phyloP scores from a whole-genome alignment of 2,329 filamentous ascomycete species.

The Phaeosphaeria sp. region DNA sequence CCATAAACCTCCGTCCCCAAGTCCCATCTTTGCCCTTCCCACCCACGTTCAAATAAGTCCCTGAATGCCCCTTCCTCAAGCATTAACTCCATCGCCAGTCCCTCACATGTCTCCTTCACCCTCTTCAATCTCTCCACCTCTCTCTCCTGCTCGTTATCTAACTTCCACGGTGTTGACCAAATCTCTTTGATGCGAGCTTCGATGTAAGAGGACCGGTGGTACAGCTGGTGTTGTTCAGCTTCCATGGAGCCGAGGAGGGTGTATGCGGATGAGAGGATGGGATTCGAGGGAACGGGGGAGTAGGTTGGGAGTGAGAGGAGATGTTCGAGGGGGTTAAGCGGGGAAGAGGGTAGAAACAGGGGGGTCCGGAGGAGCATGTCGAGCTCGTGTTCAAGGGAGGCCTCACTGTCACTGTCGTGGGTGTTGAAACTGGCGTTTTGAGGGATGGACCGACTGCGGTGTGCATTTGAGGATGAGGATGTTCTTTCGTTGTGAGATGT shows the following conservation, averaged over 20 bases:
- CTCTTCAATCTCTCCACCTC: background rate
- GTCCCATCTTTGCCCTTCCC: background rate
- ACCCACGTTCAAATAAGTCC: background rate
- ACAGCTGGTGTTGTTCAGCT: background rate
- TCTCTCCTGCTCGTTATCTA: background rate
- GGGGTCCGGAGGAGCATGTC: background rate
- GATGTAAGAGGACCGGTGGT: background rate
- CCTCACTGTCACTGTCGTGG: background rate
- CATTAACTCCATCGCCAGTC: background rate
- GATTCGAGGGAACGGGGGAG: no score
- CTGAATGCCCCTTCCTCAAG: conserved; percentile 4
- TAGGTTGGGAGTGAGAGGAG: background rate
- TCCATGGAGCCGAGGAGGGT: background rate
- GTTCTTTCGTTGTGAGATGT: background rate
- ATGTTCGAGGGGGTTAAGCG: background rate
- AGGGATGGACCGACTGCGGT: background rate
- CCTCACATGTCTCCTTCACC: background rate
- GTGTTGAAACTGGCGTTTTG: background rate
- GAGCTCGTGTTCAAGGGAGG: background rate
- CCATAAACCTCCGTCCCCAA: background rate
- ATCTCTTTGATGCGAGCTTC: background rate
- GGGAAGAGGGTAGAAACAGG: background rate
- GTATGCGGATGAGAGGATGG: background rate
- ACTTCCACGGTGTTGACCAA: background rate
- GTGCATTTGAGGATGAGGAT: background rate